Evolutionary conservation across 1,284 basidiomycete species (phyloP).

Genomic region (Omphalotus olearius): DNA sequence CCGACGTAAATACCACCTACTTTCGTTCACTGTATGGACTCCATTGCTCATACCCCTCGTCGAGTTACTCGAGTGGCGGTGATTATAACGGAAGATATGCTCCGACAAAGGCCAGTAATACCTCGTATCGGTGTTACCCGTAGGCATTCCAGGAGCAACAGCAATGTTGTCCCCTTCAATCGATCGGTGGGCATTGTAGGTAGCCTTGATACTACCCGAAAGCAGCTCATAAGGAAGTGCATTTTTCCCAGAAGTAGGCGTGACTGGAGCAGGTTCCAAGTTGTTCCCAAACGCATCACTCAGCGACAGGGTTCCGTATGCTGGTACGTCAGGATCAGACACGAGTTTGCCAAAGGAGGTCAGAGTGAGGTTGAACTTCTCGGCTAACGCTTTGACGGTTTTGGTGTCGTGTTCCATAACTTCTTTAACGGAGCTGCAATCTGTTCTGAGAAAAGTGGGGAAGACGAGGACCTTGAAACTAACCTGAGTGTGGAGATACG

Average conservation of each 20-base stretch:
- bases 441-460: not conserved
- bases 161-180: constrained; percentile 21
- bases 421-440: constrained; percentile 35
- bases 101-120: constrained; percentile 41
- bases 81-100: constrained; percentile 45
- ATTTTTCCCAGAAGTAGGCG: constrained; percentile 26
- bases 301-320: constrained; percentile 33
- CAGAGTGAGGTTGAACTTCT: constrained; percentile 39
- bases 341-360: constrained; percentile 37
- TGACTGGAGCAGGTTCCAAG: constrained; percentile 55
- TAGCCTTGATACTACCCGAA: constrained; percentile 41
- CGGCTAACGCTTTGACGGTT: constrained; percentile 37
- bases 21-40: constrained; percentile 48
- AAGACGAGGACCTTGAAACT: constrained; percentile 2
- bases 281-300: constrained; percentile 40
- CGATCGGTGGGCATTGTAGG: constrained; percentile 29
- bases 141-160: constrained; percentile 12
- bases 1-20: constrained; percentile 4
- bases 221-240: constrained; percentile 25
- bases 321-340: constrained; percentile 21
- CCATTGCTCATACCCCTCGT: constrained; percentile 26
- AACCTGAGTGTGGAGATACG: constrained; percentile 52
- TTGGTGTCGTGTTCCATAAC: constrained; percentile 36
- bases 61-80: constrained; percentile 25
- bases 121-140: constrained; percentile 32